Conservation (phyloP, 2,329 filamentous ascomycete genomes). For the Sphaerulina vaccinii region DNA sequence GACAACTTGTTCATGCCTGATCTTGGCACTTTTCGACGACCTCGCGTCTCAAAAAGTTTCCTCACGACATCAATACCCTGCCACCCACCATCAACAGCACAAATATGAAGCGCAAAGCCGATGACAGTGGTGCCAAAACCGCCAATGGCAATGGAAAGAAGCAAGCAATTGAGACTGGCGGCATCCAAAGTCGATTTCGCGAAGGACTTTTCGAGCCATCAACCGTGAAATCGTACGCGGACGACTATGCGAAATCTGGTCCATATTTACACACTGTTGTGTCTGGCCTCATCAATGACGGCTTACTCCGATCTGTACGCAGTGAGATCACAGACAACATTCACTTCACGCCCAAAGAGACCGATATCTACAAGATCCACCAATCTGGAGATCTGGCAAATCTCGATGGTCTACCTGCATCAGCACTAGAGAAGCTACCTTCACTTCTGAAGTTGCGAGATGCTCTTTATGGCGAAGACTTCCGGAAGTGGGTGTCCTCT, state of each 20-base stretch:
- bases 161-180: constrained; percentile 37
- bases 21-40: neutral
- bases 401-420: constrained; percentile 86
- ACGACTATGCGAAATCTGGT: constrained; percentile 61
- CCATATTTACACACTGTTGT: constrained; percentile 95
- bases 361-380: constrained; percentile 99
- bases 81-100: neutral
- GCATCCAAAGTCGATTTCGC: constrained; percentile 59
- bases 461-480: constrained; percentile 85
- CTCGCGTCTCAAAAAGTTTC: constrained; percentile 4
- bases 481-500: constrained; percentile 82
- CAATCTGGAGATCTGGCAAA: constrained; percentile 97
- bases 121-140: constrained; percentile 27
- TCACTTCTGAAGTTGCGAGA: constrained; percentile 91
- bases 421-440: constrained; percentile 79
- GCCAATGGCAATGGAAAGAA: constrained; percentile 44
- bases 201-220: constrained; percentile 63
- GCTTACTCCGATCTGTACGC: constrained; percentile 81
- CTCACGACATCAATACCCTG: neutral
- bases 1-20: neutral
- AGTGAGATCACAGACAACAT: constrained; percentile 86
- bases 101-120: constrained; percentile 47
- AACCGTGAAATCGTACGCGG: constrained; percentile 59
- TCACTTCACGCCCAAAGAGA: constrained; percentile 96
- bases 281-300: constrained; percentile 72